Evolutionary conservation across 2,329 filamentous ascomycete species (phyloP), one percentile per base, ranked within the genome.

Genomic region (Rhynchosporium secalis): DNA sequence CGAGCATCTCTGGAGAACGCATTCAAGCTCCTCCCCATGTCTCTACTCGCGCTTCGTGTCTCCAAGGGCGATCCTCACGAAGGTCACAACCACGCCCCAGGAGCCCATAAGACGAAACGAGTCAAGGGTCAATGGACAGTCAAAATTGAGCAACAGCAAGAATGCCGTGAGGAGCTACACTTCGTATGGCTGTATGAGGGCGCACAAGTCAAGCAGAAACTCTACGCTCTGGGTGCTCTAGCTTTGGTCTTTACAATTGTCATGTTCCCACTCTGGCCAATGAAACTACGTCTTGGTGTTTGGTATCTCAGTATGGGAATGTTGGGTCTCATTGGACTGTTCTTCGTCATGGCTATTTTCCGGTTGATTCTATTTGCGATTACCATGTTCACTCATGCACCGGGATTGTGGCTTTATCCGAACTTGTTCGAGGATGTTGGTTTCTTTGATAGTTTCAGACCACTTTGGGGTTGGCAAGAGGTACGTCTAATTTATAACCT

Each of bases 351-450:
- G 95, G 90, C 94, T 5, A 96, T 99, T 73, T 92, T 99, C 84
- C 88, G 95, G 64, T 83, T 98, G 61, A 96, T 99, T 65, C 81
- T 99, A 33, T 99, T 99, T 80, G 89, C 91, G 74, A 78, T 96
- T 75, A 98, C 95, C 28, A 92, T 96, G 77, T 96, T 98, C 73
- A 82, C 83, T 15, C 82, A 86, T 0, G 80, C 93, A 3, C 95
- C 95, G 2, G 95, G 95, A 71, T 82, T 99, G n/a, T 99, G 95
- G 95, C 83, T 99, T 49, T 99, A 94, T 78, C 95, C 95, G 55
- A 99, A 99, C 74, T 80, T 99, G 26, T 99, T 97, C 80, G 95
- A 99, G 76, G 95, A 99, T 74, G 95, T 99, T 33, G 96, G 94
- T 7, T 98, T 99, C 79, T 89, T 99, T 77, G 95, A 99, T 75